phyloP scores from a whole-genome alignment of 768 basidiomycete species.

The Sporobolomyces roseus region DNA sequence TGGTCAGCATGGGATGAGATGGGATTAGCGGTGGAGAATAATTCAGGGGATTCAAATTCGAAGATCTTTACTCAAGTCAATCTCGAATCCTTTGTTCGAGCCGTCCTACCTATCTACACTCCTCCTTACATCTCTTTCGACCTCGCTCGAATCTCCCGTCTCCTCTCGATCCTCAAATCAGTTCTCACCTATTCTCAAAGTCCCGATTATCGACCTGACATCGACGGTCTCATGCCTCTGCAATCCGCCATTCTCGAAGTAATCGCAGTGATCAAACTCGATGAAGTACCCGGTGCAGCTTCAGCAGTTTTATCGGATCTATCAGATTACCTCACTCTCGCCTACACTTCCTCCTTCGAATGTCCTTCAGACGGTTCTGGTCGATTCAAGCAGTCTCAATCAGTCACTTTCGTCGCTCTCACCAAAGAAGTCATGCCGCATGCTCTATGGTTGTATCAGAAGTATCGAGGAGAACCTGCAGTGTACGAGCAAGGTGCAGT shows the following conservation, averaged over 20 bases:
- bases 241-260: slow-evolving; percentile 71
- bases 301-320: slow-evolving; percentile 77
- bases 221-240: slow-evolving; percentile 61
- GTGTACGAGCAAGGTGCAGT: slow-evolving; percentile 78
- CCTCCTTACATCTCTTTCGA: slow-evolving; percentile 37
- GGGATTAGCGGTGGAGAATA: slow-evolving; percentile 20
- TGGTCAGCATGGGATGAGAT: slow-evolving; percentile 67
- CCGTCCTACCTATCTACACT: slow-evolving; percentile 58
- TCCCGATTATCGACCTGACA: slow-evolving; percentile 81
- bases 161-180: slow-evolving; percentile 79
- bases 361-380: slow-evolving; percentile 42
- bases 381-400: slow-evolving; percentile 13
- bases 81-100: slow-evolving; percentile 72
- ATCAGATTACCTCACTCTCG: slow-evolving; percentile 77
- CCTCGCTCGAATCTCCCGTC: slow-evolving; percentile 59
- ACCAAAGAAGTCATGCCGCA: slow-evolving; percentile 81
- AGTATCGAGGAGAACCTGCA: slow-evolving; percentile 59
- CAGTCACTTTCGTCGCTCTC: slow-evolving; percentile 81
- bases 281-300: slow-evolving; percentile 51
- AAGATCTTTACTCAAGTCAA: slow-evolving; percentile 75
- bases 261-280: slow-evolving; percentile 63
- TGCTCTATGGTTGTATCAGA: slow-evolving; percentile 70
- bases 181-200: slow-evolving; percentile 68
- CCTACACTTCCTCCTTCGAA: slow-evolving; percentile 77
- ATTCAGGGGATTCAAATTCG: background rate